Conservation (phyloP, 257 asterid genomes). For the Mitragyna speciosa region DNA sequence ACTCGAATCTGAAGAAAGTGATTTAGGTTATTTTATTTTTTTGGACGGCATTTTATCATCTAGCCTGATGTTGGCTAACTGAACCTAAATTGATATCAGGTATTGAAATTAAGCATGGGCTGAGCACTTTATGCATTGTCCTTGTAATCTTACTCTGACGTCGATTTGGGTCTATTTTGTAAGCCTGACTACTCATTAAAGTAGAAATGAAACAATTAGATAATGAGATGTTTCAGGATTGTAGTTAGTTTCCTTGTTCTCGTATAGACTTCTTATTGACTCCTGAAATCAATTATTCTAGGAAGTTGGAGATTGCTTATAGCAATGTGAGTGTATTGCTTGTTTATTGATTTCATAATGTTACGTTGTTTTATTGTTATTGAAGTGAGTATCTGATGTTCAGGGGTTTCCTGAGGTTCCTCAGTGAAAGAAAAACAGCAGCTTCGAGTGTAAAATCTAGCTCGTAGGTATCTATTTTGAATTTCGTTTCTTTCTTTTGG, state of each 20-base stretch:
- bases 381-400: conserved; percentile 21
- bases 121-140: neutral
- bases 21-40: too few species aligned
- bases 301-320: neutral
- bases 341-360: conserved; percentile 3
- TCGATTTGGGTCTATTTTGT: neutral
- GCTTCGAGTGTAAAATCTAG: conserved; percentile 71
- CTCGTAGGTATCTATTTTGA: conserved; percentile 59
- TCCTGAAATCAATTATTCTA: neutral
- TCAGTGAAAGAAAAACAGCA: conserved; percentile 58
- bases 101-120: neutral
- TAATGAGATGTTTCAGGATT: neutral
- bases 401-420: conserved; percentile 93
- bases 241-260: neutral
- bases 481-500: conserved; percentile 3
- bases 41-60: neutral
- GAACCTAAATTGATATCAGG: neutral
- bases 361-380: conserved; percentile 9
- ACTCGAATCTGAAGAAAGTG: too few species aligned
- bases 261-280: too few species aligned
- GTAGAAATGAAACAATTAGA: neutral
- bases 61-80: neutral
- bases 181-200: neutral
- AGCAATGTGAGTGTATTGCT: neutral
- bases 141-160: neutral